Base-by-base conservation (phyloP, 108 stramenopile species). In the Skeletonema potamos region DNA sequence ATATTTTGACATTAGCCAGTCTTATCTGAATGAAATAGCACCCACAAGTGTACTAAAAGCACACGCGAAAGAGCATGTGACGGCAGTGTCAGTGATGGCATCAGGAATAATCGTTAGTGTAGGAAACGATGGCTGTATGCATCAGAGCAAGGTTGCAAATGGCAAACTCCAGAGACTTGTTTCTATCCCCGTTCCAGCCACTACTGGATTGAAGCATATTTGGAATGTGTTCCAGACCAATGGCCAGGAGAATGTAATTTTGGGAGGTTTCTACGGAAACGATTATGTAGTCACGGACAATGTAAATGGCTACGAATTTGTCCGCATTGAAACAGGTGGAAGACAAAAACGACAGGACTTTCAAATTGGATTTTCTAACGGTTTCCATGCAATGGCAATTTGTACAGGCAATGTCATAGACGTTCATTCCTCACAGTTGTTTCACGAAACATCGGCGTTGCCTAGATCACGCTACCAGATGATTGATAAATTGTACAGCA, bases 31-130 rank as follows among this genome's bases (percentile, higher is more conserved):
- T 17, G 73, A 66, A 41, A 29, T 20, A 46, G 27, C 13, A 41
- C 74, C 79, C 26, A 39, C n/a, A 36, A 32, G 63, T 7, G 11
- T 79, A 32, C 13, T 80, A 20, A 72, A 75, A 12, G 84, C 70
- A 15, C 92, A 93, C 64, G 77, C 72, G n/a, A 89, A 82, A 66
- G 89, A 93, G 65, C 89, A 93, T 60, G 75, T 93, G 29, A 88
- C 62, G n/a, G 84, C 72, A 24, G 63, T 91, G 27, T 56, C 39
- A 20, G 59, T 77, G 30, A 27, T 84, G 34, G 66, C 22, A 51
- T 68, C 58, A 6, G 70, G 72, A 28, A n/a, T 43, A 15, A 55
- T 93, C 18, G 4, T 89, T 26, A 89, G 89, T 12, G 85, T 77
- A 9, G 92, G 92, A 37, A 90, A 93, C 69, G 89, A 93, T 76